Evolutionary conservation across 352 stramenopile species (phyloP).

Genomic region (Phytophthora ramorum): DNA sequence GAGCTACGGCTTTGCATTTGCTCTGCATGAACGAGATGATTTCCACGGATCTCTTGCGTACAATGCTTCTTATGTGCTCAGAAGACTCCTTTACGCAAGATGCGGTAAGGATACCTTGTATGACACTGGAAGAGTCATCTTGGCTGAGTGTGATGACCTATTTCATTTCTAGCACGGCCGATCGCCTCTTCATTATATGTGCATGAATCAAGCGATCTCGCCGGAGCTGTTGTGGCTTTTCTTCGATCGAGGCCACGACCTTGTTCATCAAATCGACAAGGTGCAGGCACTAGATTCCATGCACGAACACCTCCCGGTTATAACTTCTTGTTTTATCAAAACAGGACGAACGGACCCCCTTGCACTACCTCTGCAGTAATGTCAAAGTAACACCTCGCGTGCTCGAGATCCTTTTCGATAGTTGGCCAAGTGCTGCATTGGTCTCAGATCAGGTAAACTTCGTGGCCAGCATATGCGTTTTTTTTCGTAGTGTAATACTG

Average conservation of each 20-base stretch:
- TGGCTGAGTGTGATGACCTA: conserved; percentile 23
- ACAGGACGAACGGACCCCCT: conserved; percentile 61
- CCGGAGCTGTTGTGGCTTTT: conserved; percentile 77
- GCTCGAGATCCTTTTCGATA: conserved; percentile 77
- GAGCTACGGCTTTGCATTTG: conserved; percentile 62
- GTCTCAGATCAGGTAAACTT: conserved; percentile 54
- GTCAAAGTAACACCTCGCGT: conserved; percentile 52
- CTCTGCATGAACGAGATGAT: conserved; percentile 73
- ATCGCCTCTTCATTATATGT: conserved; percentile 78
- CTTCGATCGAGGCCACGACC: conserved; percentile 61
- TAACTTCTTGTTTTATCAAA: not conserved
- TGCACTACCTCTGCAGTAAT: conserved; percentile 75
- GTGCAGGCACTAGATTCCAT: conserved; percentile 24
- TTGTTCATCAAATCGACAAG: conserved; percentile 63
- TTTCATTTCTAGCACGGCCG: conserved; percentile 44
- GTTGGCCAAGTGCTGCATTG: conserved; percentile 61
- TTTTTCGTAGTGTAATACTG: not conserved
- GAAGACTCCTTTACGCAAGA: conserved; percentile 59
- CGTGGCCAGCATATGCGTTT: not conserved
- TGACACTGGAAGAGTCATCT: no score
- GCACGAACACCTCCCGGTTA: not conserved
- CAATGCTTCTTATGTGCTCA: conserved; percentile 49
- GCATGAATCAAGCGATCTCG: conserved; percentile 62
- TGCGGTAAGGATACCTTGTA: conserved; percentile 32
- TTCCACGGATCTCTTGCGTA: conserved; percentile 40